Evolutionary conservation across 345 rosid genomes (phyloP).

Genomic region (Citrus medica): DNA sequence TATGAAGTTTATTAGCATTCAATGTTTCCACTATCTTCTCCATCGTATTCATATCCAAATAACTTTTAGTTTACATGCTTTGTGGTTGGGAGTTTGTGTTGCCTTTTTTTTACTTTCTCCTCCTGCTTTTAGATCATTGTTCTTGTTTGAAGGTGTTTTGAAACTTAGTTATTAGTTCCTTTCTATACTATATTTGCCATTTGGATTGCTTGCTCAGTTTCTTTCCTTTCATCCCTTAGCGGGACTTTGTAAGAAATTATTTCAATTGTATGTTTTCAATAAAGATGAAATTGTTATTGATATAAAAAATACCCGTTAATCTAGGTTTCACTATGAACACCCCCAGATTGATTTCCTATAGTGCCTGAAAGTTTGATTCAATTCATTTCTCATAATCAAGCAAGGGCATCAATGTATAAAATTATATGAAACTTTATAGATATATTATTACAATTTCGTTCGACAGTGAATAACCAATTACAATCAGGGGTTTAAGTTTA

Average conservation of each 20-base stretch:
- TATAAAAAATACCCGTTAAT: neutral
- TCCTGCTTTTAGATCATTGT: slow-evolving; percentile 32
- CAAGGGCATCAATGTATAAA: neutral
- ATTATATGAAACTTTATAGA: neutral
- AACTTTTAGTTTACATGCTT: slow-evolving; percentile 12
- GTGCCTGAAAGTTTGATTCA: neutral
- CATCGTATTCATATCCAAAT: neutral
- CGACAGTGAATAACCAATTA: neutral
- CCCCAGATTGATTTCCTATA: neutral
- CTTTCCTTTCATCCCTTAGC: slow-evolving; percentile 18
- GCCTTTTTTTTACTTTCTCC: slow-evolving; percentile 8
- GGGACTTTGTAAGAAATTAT: slow-evolving; percentile 8
- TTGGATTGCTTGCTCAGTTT: slow-evolving; percentile 30
- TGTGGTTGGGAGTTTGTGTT: slow-evolving; percentile 58
- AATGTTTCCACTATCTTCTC: neutral
- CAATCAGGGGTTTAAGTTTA: neutral
- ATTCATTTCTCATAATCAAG: neutral
- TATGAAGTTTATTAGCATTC: slow-evolving; percentile 6
- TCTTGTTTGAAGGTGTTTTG: slow-evolving; percentile 60
- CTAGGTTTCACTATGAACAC: neutral
- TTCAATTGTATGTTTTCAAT: neutral
- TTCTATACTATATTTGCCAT: slow-evolving; percentile 13
- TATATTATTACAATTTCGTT: neutral
- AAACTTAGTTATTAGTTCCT: slow-evolving; percentile 15
- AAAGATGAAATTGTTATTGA: neutral